Conservation (phyloP, 345 rosid genomes). For the Xanthoceras sorbifolium region DNA sequence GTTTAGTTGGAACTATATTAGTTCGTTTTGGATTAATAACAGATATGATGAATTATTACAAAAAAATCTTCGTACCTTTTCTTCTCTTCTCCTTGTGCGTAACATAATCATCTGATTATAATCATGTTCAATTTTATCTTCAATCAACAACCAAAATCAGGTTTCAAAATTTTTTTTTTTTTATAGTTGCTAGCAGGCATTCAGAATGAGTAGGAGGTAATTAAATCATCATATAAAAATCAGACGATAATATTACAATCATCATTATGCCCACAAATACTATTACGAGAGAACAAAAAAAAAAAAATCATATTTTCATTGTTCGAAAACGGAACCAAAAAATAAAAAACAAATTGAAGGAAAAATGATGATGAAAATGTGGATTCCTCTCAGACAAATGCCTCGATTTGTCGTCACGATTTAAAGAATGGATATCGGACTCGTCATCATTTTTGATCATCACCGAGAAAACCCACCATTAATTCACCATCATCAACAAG, state of each 20-base stretch:
- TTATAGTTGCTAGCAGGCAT: conserved; percentile 16
- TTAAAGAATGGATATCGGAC: conserved; percentile 59
- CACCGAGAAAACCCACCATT: conserved; percentile 44
- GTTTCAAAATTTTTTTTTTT: neutral
- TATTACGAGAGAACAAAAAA: neutral
- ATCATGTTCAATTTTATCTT: neutral
- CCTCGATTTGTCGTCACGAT: conserved; percentile 67
- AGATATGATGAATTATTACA: too few species aligned
- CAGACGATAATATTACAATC: conserved; percentile 41
- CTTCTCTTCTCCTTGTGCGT: too few species aligned
- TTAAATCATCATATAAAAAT: conserved; percentile 33
- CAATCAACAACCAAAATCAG: neutral
- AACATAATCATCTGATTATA: neutral
- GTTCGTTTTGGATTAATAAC: too few species aligned
- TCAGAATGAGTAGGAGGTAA: conserved; percentile 71
- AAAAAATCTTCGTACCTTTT: too few species aligned
- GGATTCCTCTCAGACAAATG: conserved; percentile 68
- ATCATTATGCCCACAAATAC: conserved; percentile 35
- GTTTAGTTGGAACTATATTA: too few species aligned
- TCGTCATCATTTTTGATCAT: conserved; percentile 63
- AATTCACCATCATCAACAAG: neutral
- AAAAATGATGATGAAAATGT: neutral
- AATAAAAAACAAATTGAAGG: neutral
- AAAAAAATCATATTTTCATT: neutral
- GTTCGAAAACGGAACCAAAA: neutral